Conservation (phyloP, 2,329 filamentous ascomycete species). For the Pestalotiopsis sp. region DNA sequence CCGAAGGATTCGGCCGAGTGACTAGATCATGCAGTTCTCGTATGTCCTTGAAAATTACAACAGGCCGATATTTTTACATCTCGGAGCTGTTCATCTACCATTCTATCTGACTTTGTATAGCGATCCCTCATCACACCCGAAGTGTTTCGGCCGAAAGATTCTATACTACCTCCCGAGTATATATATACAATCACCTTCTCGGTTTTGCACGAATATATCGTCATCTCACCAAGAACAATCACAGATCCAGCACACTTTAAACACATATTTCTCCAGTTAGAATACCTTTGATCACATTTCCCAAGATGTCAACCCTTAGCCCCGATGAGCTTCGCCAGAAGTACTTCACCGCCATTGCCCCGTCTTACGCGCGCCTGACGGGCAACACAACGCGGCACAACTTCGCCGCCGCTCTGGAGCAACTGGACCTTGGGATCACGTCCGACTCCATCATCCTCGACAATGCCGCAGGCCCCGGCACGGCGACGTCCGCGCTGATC, state of each 20-base stretch:
- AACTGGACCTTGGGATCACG: constrained; percentile 24
- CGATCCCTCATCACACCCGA: background rate
- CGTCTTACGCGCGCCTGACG: constrained; percentile 28
- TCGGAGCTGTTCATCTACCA: too few relatives aligned
- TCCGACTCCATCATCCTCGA: constrained; percentile 31
- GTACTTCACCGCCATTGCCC: constrained; percentile 30
- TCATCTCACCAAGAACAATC: too few relatives aligned
- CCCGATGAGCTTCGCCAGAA: constrained; percentile 12
- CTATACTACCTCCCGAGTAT: background rate
- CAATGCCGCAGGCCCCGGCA: constrained; percentile 35
- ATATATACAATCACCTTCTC: background rate
- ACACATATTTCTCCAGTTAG: background rate
- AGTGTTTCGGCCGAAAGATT: background rate
- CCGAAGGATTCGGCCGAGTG: too few relatives aligned
- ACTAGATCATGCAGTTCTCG: too few relatives aligned
- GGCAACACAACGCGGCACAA: constrained; percentile 29
- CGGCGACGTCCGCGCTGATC: constrained; percentile 22
- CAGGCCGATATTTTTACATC: too few relatives aligned
- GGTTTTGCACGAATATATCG: too few relatives aligned
- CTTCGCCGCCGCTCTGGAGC: constrained; percentile 18
- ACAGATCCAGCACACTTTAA: too few relatives aligned
- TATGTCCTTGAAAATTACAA: too few relatives aligned
- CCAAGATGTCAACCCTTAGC: background rate
- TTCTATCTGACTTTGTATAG: background rate
- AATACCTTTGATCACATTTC: background rate